Base-by-base conservation (phyloP, 805 yeast genomes). In the Teunomyces kruisii region DNA sequence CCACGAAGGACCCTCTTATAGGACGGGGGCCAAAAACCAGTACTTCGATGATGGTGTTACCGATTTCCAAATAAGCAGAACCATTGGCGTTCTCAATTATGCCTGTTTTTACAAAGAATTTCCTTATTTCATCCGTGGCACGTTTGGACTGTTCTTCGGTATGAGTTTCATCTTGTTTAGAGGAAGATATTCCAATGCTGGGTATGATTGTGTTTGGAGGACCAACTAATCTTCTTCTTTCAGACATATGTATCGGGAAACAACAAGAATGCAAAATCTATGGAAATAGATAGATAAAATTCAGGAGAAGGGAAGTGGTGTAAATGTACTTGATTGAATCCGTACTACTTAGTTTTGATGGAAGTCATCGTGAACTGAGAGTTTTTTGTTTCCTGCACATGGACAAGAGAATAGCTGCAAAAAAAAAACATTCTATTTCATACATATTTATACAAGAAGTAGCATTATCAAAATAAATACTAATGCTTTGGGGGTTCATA, bases 1-100 rank as follows among this genome's bases (percentile, higher is more conserved):
- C 81, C 31, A 79, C 73, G 60, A 84, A 88, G 3, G 88, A 78
- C 2, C 89, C 88, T 48, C 87, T 73, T 49, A 80, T 82, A 6
- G 98, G 97, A 52, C 90, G 75, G 3, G 98, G 98, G 0, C 98
- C 98, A 64, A 83, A 87, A 0, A 92, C 83, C 3, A 89, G 76
- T 1, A 85, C 84, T 44, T 83, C 79, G 5, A 89, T 64, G 38
- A 82, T 77, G 19, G 79, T 78, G 19, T 79, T 74, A 27, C 79
- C 86, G 0, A 74, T 68, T 62, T 91, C 97, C 15, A 88, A 58
- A 53, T 85, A 87, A 2, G 95, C 78, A 15, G 96, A 88, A 2
- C 98, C 97, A 56, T 82, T 83, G 43, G 90, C 83, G 56, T 86
- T 86, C 28, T 80, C 75, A 28, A 86, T 75, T 29, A 83, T 67